phyloP scores from a whole-genome alignment of 257 asterid genomes.

The Nicotiana benthamiana region DNA sequence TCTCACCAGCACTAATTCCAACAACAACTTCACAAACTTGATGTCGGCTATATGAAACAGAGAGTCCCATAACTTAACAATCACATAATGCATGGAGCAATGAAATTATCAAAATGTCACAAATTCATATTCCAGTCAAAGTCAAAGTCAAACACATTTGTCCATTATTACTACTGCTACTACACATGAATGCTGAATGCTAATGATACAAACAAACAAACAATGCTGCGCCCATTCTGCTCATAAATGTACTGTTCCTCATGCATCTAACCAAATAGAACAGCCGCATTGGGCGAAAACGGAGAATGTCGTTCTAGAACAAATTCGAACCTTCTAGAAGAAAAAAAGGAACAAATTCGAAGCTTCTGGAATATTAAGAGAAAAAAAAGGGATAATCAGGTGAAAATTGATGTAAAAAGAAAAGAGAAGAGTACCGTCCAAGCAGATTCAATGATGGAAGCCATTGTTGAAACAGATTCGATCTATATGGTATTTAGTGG shows the following conservation, averaged over 20 bases:
- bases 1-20: too few species aligned
- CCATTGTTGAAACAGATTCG: conserved; percentile 14
- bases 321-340: background rate
- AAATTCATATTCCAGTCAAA: background rate
- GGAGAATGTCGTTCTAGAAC: background rate
- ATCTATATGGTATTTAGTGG: too few species aligned
- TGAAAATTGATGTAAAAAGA: background rate
- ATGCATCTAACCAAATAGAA: background rate
- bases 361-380: too few species aligned
- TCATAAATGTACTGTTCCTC: background rate
- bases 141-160: background rate
- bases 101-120: background rate
- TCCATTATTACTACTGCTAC: background rate
- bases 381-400: background rate
- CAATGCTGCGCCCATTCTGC: background rate
- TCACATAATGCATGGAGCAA: background rate
- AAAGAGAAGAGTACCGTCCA: conserved; percentile 32
- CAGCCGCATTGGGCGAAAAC: background rate
- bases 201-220: too few species aligned
- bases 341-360: background rate
- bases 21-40: background rate
- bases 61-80: background rate
- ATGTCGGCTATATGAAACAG: background rate
- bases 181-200: background rate
- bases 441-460: conserved; percentile 34